Conservation (phyloP, 495 filamentous ascomycete species). For the Chaetomium cochliodes region DNA sequence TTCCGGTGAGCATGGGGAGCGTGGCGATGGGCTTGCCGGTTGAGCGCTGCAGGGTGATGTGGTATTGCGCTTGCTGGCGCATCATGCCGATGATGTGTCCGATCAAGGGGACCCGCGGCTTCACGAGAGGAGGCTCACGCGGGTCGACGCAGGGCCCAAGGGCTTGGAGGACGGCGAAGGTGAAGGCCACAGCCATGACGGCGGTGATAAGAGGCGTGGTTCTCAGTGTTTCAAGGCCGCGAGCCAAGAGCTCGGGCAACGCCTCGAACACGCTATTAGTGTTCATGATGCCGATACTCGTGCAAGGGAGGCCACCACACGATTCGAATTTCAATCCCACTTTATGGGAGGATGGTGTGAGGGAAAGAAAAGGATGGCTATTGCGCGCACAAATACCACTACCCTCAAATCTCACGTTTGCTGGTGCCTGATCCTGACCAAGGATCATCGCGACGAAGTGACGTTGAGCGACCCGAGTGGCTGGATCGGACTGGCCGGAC, state of each 20-base stretch:
- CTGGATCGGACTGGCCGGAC: no score
- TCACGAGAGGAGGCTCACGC: conserved; percentile 33
- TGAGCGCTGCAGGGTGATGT: conserved; percentile 17
- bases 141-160: conserved; percentile 16
- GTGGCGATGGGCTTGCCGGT: conserved; percentile 25
- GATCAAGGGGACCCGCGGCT: conserved; percentile 30
- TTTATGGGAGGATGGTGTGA: no score
- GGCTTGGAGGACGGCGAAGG: conserved; percentile 4
- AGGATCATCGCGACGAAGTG: no score
- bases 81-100: conserved; percentile 34
- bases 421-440: no score
- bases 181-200: not conserved
- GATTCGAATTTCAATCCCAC: no score
- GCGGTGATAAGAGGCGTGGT: not conserved
- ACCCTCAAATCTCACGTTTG: no score
- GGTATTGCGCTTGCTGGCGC: conserved; percentile 29
- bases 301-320: no score
- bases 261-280: not conserved
- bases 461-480: no score
- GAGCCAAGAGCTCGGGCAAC: not conserved
- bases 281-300: not conserved
- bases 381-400: no score
- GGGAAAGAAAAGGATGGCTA: no score
- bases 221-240: not conserved
- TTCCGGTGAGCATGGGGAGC: conserved; percentile 31